phyloP scores from a whole-genome alignment of 2,329 filamentous ascomycete genomes.

The Trichoderma atrobrunneum region DNA sequence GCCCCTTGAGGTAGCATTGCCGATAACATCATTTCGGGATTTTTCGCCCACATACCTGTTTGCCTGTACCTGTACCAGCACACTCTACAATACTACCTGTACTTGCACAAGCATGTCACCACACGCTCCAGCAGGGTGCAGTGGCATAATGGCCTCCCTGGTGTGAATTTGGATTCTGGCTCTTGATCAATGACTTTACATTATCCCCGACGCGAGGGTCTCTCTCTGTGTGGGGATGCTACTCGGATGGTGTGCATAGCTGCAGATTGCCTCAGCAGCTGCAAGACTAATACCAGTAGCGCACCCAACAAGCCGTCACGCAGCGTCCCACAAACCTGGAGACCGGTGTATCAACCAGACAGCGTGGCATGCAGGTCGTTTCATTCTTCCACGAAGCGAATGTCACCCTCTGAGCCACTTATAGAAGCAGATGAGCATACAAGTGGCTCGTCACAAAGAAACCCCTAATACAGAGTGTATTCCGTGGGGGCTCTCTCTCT shows the following conservation, averaged over 20 bases:
- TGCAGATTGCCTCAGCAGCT: neutral
- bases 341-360: slow-evolving; percentile 6
- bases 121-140: neutral
- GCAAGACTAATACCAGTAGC: neutral
- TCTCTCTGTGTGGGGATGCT: neutral
- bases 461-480: neutral
- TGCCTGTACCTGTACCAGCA: neutral
- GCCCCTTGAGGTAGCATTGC: neutral
- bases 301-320: neutral
- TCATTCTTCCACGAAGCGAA: slow-evolving; percentile 1
- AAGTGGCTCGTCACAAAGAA: neutral
- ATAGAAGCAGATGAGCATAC: neutral
- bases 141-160: neutral
- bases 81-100: neutral
- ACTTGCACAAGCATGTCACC: neutral
- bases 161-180: neutral
- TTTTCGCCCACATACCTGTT: neutral
- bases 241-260: neutral
- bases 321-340: slow-evolving; percentile 17
- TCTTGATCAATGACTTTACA: neutral
- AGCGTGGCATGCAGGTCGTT: slow-evolving; percentile 15
- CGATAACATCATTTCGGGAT: neutral
- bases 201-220: neutral
- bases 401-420: neutral
- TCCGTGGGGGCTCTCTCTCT: neutral